Evolutionary conservation across 2,329 filamentous ascomycete species (phyloP), one percentile per base, ranked within the genome.

Genomic region (Verticillium tricorpus): DNA sequence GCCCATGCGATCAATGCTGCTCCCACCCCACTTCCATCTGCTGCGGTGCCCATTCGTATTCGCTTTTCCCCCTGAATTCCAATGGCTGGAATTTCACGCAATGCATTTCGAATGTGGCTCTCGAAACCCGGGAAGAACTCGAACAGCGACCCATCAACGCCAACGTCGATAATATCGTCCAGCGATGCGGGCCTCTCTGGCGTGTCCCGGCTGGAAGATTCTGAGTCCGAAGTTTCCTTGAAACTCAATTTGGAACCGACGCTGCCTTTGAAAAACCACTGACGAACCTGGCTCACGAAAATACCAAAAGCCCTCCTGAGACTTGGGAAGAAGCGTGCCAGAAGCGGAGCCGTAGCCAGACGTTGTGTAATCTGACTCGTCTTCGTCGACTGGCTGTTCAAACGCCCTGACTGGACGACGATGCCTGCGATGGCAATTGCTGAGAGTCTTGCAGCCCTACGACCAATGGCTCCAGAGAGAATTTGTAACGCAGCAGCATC

Each of bases 61-160:
- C 82, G 84, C 75, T 84, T 85, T 71, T 91, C 88, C 7, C 87
- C 87, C 31, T 75, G 72, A 7, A 71, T 70, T 1, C 88, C 88
- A 66, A 91, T 83, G 61, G 84, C 79, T 12, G 82, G 77, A 37
- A 91, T 81, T 66, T 88, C 85, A 25, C 84, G 77, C 60, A 91
- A 74, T 12, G 88, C 87, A 68, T 86, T 82, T 12, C 89, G 79
- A 50, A 91, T 80, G 66, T 88, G 81, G 28, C 81, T 81, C 69
- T 91, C 87, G 67, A 90, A 92, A 56, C 81, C 81, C 6, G 89
- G 89, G 69, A 90, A 91, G 72, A 89, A 90, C 70, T 92, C 89
- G 2, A 91, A 87, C 56, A 92, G 74, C 63, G 84, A 88, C 50
- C 89, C 89, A 68, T 92, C 89, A 5, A 91, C 88, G 64, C 89